A percentile compares a stretch with the other conserved stretches of the same genome.
phyloP scores from a whole-genome alignment of 768 basidiomycete species.

The Stropharia rugosoannulata region DNA sequence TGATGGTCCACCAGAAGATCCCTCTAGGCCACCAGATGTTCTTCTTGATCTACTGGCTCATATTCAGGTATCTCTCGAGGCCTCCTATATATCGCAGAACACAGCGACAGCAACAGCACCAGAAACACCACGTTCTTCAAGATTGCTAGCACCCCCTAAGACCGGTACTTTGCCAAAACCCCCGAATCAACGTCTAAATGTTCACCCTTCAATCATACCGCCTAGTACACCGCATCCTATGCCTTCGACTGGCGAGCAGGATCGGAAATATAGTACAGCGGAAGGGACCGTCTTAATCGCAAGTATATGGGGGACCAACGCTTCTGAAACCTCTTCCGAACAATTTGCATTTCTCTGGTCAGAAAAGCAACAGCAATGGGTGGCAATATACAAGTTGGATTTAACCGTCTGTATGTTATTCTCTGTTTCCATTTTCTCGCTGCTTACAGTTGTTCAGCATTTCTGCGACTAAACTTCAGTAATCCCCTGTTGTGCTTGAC shows the following conservation, averaged over 20 bases:
- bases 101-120: conserved; percentile 25
- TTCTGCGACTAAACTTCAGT: conserved; percentile 61
- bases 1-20: conserved; percentile 31
- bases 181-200: conserved; percentile 34
- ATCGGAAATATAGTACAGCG: conserved; percentile 73
- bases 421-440: conserved; percentile 4
- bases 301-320: conserved; percentile 72
- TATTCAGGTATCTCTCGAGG: conserved; percentile 77
- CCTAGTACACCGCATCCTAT: conserved; percentile 85
- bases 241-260: conserved; percentile 68
- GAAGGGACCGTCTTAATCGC: conserved; percentile 76
- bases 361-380: conserved; percentile 59
- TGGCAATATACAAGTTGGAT: conserved; percentile 76
- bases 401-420: conserved; percentile 72
- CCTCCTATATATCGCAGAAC: conserved; percentile 69
- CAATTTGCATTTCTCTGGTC: conserved; percentile 70
- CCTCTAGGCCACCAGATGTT: conserved; percentile 38
- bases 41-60: conserved; percentile 65
- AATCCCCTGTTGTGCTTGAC: conserved; percentile 86
- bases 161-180: conserved; percentile 41
- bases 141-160: conserved; percentile 52
- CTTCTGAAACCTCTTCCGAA: conserved; percentile 44
- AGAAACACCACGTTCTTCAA: conserved; percentile 33
- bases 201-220: conserved; percentile 71
- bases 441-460: conserved; percentile 46